Evolutionary conservation across 1,284 basidiomycete species (phyloP).

Genomic region (Pseudozyma sp.): DNA sequence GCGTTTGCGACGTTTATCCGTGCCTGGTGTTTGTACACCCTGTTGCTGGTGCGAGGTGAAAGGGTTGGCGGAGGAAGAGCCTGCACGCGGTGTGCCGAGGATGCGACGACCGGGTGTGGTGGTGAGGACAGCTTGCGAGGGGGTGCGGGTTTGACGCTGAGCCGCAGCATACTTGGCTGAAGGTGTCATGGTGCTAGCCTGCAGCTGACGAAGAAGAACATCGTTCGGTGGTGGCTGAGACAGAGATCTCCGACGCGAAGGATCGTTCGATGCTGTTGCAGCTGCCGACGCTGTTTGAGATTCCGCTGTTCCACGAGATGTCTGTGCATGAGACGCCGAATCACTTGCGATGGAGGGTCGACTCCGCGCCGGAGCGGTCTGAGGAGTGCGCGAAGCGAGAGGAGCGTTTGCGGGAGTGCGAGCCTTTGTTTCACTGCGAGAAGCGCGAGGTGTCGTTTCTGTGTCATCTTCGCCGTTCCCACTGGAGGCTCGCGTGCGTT

Average conservation of each 20-base stretch:
- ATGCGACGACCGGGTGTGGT: slow-evolving; percentile 33
- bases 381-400: slow-evolving; percentile 19
- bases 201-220: slow-evolving; percentile 41
- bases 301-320: slow-evolving; percentile 4
- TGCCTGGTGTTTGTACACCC: slow-evolving; percentile 44
- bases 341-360: slow-evolving; percentile 12
- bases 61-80: slow-evolving; percentile 18
- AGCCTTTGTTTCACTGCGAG: slow-evolving; percentile 22
- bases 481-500: slow-evolving; percentile 24
- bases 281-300: slow-evolving; percentile 3
- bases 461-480: slow-evolving; percentile 9
- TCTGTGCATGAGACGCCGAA: slow-evolving; percentile 2
- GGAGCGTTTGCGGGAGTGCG: slow-evolving; percentile 14
- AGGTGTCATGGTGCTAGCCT: slow-evolving; percentile 30
- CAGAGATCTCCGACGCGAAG: slow-evolving; percentile 33
- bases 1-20: slow-evolving; percentile 48
- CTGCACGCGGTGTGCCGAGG: slow-evolving; percentile 40
- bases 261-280: slow-evolving; percentile 5
- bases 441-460: slow-evolving; percentile 22
- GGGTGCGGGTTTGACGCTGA: slow-evolving; percentile 23
- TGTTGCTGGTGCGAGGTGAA: slow-evolving; percentile 14
- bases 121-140: slow-evolving; percentile 20
- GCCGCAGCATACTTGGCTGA: slow-evolving; percentile 31
- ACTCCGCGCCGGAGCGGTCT: slow-evolving; percentile 25
- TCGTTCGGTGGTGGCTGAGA: slow-evolving; percentile 52